Base-by-base conservation (phyloP, 2,329 filamentous ascomycete species). In the Colletotrichum gigasporum region DNA sequence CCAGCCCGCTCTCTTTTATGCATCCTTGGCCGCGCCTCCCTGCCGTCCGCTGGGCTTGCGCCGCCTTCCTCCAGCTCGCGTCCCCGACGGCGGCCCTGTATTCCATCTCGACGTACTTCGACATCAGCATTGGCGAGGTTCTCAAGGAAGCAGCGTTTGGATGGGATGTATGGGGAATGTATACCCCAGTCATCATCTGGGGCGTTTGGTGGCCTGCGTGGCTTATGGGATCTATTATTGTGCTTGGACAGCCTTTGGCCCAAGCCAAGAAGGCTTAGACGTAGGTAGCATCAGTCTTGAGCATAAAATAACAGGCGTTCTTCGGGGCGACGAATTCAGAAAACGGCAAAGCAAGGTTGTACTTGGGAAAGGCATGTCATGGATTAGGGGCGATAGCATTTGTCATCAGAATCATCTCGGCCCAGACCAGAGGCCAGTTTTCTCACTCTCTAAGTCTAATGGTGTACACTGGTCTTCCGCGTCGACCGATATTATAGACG, bases 131-230 rank as follows among this genome's bases (percentile, higher is more conserved):
- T 1, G 81, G 81, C 42, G 78, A 86, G 2, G 83, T 96, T 2
- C 77, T 97, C 53, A 84, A 83, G 26, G 85, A 91, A 74, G 92
- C 93, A 1, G 92, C 91, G 5, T 94, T 96, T 74, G 94, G 92
- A 0, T 97, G 94, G 94, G 87, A 93, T 72, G 89, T 97, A 11
- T 94, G 91, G 87, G 93, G 93, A 2, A 88, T 96, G 85, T 96
- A 94, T 81, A 96, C 94, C 2, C 90, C 92, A 64, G 88, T 97
- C 16, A 88, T 96, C 10, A 85, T 97, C n/a, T 97, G 94, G 92
- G 91, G 93, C 74, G 89, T 97, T 42, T 97, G 94, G 94, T 96
- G 93, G 91, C 94, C 94, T 1, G 93, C 93, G 7, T 97, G 94
- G 94, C 76, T 96, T 35, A 85, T 89, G 6, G 91, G 85, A 2